phyloP scores from a whole-genome alignment of 129 eudicot species.

The Ambrosia artemisiifolia region DNA sequence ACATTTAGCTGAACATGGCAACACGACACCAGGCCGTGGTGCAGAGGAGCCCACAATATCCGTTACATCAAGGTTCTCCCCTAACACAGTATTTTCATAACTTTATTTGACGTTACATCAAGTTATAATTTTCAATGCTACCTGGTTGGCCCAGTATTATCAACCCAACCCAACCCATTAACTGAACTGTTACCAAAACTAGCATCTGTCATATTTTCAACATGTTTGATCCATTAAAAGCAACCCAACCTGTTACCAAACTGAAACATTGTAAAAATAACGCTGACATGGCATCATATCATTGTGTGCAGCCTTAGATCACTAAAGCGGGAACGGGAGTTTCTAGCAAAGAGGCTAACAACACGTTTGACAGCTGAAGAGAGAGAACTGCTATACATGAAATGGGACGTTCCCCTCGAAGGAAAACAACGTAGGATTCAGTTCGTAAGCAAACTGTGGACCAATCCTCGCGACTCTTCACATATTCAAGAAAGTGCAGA shows the following conservation, averaged over 20 bases:
- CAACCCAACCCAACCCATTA: background rate
- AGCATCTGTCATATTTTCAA: background rate
- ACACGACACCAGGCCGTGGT: conserved; percentile 74
- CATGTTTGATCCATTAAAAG: background rate
- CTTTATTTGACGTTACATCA: background rate
- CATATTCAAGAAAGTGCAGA: conserved; percentile 90
- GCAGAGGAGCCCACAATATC: conserved; percentile 80
- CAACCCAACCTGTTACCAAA: background rate
- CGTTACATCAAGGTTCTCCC: conserved; percentile 73
- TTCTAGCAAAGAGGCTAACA: conserved; percentile 74
- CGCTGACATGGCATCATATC: background rate
- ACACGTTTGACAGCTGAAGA: conserved; percentile 71
- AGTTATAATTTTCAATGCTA: background rate
- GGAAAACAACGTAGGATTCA: conserved; percentile 90
- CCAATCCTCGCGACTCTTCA: conserved; percentile 59
- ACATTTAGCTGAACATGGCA: conserved; percentile 81
- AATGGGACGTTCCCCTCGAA: conserved; percentile 90
- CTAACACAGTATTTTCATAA: background rate
- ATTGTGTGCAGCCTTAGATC: conserved; percentile 56
- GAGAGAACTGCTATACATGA: conserved; percentile 67
- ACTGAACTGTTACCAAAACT: background rate
- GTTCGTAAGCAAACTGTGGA: conserved; percentile 84
- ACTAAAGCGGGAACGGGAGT: conserved; percentile 83
- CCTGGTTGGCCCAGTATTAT: background rate
- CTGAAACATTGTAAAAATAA: background rate